Evolutionary conservation across 441 rosid species (phyloP).

Genomic region (Populus hybrid): DNA sequence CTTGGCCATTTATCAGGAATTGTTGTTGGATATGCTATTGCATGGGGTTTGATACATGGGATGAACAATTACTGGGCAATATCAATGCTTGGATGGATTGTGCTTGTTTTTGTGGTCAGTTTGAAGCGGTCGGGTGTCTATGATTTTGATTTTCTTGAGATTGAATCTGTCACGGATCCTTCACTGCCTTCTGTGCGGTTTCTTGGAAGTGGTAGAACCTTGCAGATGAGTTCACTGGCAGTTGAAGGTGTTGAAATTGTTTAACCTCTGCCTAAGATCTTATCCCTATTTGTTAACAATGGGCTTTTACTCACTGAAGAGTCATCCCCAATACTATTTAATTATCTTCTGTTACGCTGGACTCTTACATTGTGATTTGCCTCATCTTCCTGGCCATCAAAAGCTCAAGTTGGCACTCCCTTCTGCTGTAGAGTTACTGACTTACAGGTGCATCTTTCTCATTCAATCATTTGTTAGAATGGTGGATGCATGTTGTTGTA

Average conservation of each 20-base stretch:
- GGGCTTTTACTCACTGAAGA: background rate
- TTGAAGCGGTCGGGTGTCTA: slow-evolving; percentile 88
- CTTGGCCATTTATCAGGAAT: slow-evolving; percentile 93
- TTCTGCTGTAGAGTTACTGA: background rate
- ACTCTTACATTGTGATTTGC: background rate
- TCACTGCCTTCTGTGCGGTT: slow-evolving; percentile 81
- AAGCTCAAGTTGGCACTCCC: background rate
- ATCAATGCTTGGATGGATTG: slow-evolving; percentile 82
- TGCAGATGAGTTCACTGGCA: slow-evolving; percentile 75
- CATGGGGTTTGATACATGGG: slow-evolving; percentile 93
- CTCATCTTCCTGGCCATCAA: background rate
- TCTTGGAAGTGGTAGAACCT: slow-evolving; percentile 67
- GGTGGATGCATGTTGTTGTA: slow-evolving; percentile 8
- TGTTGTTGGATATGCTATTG: slow-evolving; percentile 83
- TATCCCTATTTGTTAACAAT: slow-evolving; percentile 2
- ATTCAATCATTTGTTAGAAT: background rate
- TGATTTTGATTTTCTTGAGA: slow-evolving; percentile 76
- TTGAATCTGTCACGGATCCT: slow-evolving; percentile 80
- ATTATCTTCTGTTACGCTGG: background rate
- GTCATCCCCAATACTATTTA: background rate
- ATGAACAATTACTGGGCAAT: slow-evolving; percentile 95
- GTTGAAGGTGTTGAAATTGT: slow-evolving; percentile 66
- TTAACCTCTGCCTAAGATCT: slow-evolving; percentile 21
- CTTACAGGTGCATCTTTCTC: background rate
- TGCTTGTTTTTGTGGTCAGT: slow-evolving; percentile 69